Evolutionary conservation across 495 filamentous ascomycete genomes (phyloP).

Genomic region (Daldinia vernicosa): DNA sequence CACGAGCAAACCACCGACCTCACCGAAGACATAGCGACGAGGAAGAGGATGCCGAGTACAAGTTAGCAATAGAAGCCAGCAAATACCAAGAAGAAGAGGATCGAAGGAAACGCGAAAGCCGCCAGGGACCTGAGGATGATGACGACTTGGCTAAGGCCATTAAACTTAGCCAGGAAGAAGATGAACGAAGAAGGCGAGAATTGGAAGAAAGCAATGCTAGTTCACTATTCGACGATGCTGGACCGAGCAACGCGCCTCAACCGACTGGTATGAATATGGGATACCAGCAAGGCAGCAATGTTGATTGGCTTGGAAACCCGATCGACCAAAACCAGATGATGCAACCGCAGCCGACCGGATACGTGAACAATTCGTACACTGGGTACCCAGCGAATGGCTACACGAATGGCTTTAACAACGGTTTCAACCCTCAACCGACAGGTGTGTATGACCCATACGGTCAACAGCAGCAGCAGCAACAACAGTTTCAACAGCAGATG

Average conservation of each 20-base stretch:
- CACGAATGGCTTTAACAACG: slow-evolving; percentile 51
- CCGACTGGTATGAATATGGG: slow-evolving; percentile 92
- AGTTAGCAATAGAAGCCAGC: slow-evolving; percentile 93
- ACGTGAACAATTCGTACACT: slow-evolving; percentile 84
- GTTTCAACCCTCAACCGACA: slow-evolving; percentile 50
- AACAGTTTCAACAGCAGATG: slow-evolving; percentile 68
- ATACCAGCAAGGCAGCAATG: slow-evolving; percentile 93
- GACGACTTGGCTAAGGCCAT: slow-evolving; percentile 95
- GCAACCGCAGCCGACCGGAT: slow-evolving; percentile 83
- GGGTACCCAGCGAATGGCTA: slow-evolving; percentile 68
- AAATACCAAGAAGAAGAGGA: slow-evolving; percentile 97
- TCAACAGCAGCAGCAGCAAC: slow-evolving; percentile 55
- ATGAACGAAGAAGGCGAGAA: slow-evolving; percentile 85
- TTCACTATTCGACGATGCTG: slow-evolving; percentile 86
- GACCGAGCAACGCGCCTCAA: slow-evolving; percentile 70
- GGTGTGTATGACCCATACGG: slow-evolving; percentile 60
- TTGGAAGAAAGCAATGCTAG: slow-evolving; percentile 88
- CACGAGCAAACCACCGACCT: slow-evolving; percentile 53
- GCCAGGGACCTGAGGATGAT: slow-evolving; percentile 70
- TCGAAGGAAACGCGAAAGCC: slow-evolving; percentile 77
- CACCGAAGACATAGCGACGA: slow-evolving; percentile 62
- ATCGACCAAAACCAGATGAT: slow-evolving; percentile 73
- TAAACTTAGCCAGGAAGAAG: slow-evolving; percentile 93
- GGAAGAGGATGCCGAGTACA: slow-evolving; percentile 93
- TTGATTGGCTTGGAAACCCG: slow-evolving; percentile 97